Evolutionary conservation across 169 alveolate genomes (phyloP).

Genomic region (Blepharisma undulans): DNA sequence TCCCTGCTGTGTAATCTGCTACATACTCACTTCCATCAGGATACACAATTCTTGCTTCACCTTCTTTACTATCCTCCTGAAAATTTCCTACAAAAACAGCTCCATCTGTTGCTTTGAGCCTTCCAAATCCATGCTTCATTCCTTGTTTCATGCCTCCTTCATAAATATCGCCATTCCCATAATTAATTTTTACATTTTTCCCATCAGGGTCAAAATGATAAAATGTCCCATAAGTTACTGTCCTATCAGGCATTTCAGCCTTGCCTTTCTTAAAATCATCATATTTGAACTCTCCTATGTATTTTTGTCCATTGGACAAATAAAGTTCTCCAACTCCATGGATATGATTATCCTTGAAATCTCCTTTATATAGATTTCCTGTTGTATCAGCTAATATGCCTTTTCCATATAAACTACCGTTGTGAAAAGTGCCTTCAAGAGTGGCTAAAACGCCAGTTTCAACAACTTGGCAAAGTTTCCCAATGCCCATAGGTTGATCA

Average conservation of each 20-base stretch:
- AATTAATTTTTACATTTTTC: background rate
- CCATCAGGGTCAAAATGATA: slow-evolving; percentile 41
- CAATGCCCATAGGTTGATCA: slow-evolving; percentile 42
- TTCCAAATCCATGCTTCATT: slow-evolving; percentile 27
- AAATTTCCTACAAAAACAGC: slow-evolving; percentile 37
- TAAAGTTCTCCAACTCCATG: slow-evolving; percentile 38
- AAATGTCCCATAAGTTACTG: slow-evolving; percentile 20
- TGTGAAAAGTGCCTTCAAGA: slow-evolving; percentile 2
- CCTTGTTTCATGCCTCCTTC: slow-evolving; percentile 34
- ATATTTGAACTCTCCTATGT: slow-evolving; percentile 1
- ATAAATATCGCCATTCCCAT: slow-evolving; percentile 6
- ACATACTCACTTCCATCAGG: slow-evolving; percentile 39
- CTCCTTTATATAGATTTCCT: slow-evolving; percentile 24
- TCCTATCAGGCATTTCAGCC: background rate
- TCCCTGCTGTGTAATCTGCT: background rate
- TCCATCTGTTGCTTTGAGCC: slow-evolving; percentile 11
- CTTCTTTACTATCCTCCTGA: slow-evolving; percentile 40
- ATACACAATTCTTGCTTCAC: slow-evolving; percentile 21
- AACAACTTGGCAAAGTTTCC: slow-evolving; percentile 1
- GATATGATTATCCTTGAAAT: background rate
- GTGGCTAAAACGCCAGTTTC: background rate
- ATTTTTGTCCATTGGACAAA: slow-evolving; percentile 27
- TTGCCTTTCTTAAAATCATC: slow-evolving; percentile 29
- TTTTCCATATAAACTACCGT: slow-evolving; percentile 21
- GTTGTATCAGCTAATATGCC: background rate